Base-by-base conservation (phyloP, 2,329 filamentous ascomycete genomes). In the Trichophaea hybrida region DNA sequence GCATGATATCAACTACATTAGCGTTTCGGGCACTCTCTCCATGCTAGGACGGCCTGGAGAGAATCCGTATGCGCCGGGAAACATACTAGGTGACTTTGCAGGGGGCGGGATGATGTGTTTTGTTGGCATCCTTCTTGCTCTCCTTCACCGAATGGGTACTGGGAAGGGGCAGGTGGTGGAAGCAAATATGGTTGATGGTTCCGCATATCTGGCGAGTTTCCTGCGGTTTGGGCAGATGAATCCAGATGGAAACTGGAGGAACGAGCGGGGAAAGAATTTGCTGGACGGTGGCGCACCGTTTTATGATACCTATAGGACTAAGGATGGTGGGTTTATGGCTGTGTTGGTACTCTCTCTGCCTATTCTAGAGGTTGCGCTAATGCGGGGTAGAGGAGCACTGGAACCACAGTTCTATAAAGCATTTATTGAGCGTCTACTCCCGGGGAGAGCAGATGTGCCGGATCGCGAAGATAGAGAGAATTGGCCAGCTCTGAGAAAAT, bases 181-280 rank as follows among this genome's bases (percentile, higher is more conserved):
- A 74, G 88, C 87, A 13, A 96, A 94, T 72, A 97, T 97, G 91
- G 91, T 96, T 10, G 91, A 97, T 73, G 91, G 91, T 6, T 81
- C 80, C 24, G 80, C 82, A 38, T 91, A 91, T 71, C 74, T 97
- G 32, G 83, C 84, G 1, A 85, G 83, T 0, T 91, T 91, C 73
- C 84, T 86, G 55, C 77, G 91, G 37, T 75, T 94, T 62, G 76
- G 77, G 33, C 75, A 77, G 62, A 44, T 49, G 13, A 56, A 24
- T 44, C 32, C 34, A 6, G 17, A 8, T 12, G 77, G 79, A 0
- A 70, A 82, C 43, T 90, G 88, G 76, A 71, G 75, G 66, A 71
- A 72, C 2, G 77, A 80, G 32, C 76, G 90, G 53, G 91, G 91
- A 0, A 76, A 78, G 58, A 96, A 96, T 71, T 68, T 84, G 59